Conservation (phyloP, 2,329 filamentous ascomycete genomes). For the Aspergillus calidoustus region DNA sequence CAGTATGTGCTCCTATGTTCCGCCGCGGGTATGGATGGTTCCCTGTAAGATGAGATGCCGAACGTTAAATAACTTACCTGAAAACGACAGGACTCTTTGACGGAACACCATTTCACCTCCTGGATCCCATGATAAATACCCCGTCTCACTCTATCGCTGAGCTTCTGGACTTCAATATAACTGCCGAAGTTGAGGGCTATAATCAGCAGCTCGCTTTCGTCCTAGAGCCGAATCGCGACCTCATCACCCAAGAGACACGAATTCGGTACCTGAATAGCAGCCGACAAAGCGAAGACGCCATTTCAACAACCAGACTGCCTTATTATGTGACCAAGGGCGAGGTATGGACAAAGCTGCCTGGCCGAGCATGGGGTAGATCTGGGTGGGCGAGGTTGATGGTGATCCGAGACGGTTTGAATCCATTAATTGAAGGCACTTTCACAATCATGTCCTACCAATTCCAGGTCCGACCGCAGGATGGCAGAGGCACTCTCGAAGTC, state of each 20-base stretch:
- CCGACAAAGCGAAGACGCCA: not conserved
- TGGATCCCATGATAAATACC: not conserved
- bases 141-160: not conserved
- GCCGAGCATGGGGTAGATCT: too few species aligned
- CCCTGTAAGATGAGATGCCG: not conserved
- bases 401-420: not conserved
- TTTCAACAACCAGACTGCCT: too few species aligned
- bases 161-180: not conserved
- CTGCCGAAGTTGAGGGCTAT: not conserved
- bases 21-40: not conserved
- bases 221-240: constrained; percentile 7
- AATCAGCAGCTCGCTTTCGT: not conserved
- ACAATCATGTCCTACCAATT: constrained; percentile 11
- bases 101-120: not conserved
- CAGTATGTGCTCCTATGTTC: not conserved
- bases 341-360: too few species aligned
- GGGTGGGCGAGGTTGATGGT: not conserved
- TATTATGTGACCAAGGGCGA: too few species aligned
- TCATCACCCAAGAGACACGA: not conserved
- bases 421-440: constrained; percentile 14
- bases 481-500: not conserved
- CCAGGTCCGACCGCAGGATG: constrained; percentile 3
- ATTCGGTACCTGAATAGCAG: constrained; percentile 10
- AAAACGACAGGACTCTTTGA: not conserved
- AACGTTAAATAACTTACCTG: not conserved